Conservation (phyloP, 495 filamentous ascomycete species). For the Daldinia concentrica region DNA sequence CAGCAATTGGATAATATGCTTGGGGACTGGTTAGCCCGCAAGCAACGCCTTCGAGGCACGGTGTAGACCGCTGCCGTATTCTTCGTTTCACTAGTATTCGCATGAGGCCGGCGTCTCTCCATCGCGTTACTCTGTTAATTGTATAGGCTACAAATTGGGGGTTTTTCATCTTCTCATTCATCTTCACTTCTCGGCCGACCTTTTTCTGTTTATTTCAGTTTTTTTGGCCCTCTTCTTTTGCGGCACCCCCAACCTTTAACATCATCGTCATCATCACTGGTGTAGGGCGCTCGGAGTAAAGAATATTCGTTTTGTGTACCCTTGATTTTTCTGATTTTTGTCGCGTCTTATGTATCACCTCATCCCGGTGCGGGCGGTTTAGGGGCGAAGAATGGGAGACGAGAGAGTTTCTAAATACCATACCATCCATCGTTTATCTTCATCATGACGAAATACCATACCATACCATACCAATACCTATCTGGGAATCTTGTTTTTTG, state of each 20-base stretch:
- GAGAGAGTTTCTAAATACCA: conserved; percentile 1
- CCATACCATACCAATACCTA: neutral
- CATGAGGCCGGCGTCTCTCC: conserved; percentile 35
- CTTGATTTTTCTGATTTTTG: neutral
- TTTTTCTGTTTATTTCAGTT: conserved; percentile 4
- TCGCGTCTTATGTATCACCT: conserved; percentile 1
- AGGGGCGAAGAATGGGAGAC: neutral
- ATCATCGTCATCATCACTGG: conserved; percentile 7
- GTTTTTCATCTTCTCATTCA: conserved; percentile 6
- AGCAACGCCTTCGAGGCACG: conserved; percentile 61
- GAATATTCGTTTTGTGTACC: conserved; percentile 1
- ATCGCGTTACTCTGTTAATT: conserved; percentile 30
- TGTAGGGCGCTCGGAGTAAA: conserved; percentile 32
- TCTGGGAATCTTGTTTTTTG: neutral
- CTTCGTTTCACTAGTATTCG: conserved; percentile 21
- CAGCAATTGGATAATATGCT: conserved; percentile 85
- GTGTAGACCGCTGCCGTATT: conserved; percentile 40
- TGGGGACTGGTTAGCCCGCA: conserved; percentile 79
- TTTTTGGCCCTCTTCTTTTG: neutral
- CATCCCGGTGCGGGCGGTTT: conserved; percentile 4
- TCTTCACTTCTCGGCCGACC: conserved; percentile 14
- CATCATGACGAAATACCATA: conserved; percentile 8
- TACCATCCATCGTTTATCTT: conserved; percentile 4
- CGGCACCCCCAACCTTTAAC: neutral
- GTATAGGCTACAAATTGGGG: conserved; percentile 38